Evolutionary conservation across 2,329 filamentous ascomycete genomes (phyloP).

Genomic region (Ciborinia camelliae): DNA sequence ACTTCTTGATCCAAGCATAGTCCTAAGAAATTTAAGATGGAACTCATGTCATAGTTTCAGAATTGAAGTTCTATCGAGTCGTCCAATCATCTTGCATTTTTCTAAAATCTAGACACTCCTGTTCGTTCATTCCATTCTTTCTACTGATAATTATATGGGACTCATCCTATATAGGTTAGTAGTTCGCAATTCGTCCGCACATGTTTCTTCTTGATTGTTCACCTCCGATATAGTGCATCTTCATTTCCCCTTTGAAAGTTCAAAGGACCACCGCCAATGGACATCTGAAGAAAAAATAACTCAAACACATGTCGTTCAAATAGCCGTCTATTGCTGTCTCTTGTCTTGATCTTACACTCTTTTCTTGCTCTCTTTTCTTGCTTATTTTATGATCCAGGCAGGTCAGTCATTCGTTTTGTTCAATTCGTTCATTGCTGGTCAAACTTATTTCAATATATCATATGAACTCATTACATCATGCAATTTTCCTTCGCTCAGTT

Average conservation of each 20-base stretch:
- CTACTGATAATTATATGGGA: background rate
- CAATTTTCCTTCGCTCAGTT: slow-evolving; percentile 11
- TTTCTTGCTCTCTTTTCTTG: background rate
- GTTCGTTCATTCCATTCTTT: background rate
- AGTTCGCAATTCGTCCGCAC: background rate
- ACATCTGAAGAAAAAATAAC: background rate
- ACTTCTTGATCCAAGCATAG: background rate
- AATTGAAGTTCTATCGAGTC: background rate
- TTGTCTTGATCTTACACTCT: background rate
- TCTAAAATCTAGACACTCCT: background rate
- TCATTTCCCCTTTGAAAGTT: background rate
- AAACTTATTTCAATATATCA: background rate
- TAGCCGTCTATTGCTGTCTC: background rate
- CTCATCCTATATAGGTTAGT: background rate
- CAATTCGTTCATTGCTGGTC: background rate
- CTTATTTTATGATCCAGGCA: background rate
- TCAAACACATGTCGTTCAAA: background rate
- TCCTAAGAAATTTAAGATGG: background rate
- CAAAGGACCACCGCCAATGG: background rate
- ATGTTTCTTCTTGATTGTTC: slow-evolving; percentile 12
- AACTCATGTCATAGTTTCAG: background rate
- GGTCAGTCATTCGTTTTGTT: background rate
- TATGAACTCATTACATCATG: slow-evolving; percentile 1
- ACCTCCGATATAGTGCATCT: background rate
- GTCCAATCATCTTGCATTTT: background rate